Base-by-base conservation (phyloP, 225 moss, liverwort and hornwort species). In the Takakia lepidozioides region DNA sequence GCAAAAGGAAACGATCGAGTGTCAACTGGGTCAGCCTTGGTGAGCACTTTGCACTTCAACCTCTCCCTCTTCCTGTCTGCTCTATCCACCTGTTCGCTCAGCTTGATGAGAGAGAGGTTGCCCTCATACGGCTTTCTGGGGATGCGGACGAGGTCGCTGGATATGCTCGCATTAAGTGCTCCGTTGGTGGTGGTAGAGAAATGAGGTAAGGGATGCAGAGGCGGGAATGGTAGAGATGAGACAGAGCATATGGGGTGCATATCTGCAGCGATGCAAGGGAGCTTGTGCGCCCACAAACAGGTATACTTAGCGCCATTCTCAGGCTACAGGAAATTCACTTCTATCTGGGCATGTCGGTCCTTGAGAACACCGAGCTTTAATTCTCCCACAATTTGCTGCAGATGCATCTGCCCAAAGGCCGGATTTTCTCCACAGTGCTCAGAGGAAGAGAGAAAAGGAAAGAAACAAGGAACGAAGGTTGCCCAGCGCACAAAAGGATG, bases 1-100 rank as follows among this genome's bases (percentile, higher is more conserved):
- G 83, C 84, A 32, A 98, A 91, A 0, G 98, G 90, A 38, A 87
- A 98, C 4, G 98, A 98, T 21, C 81, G 82, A 18, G 75, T 74
- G 52, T 98, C 87, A 3, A 73, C 81, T 32, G 81, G 63, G 21
- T 60, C 49, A 15, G 60, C 71, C 44, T 71, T 47, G 1, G 53
- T 73, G 43, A 45, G 46, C 38, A 45, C 66, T 57, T 57, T 67
- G 10, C 16, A 18, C 40, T 43, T 70, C 34, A 43, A 60, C 13
- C 10, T 71, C 20, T 39, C 30, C 53, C 56, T 66, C 56, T 60
- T 50, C 64, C 61, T 63, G 25, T 57, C 50, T 25, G 46, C 63
- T 51, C 34, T 55, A 9, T 67, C 64, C 13, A 61, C 70, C 20
- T 50, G 70, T 27, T 56, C 44, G 1, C 66, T 65, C 27, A 69